Evolutionary conservation across 192 early-diverging fungal genomes (phyloP), one percentile per base, ranked within the genome.

Genomic region (Mortierella hygrophila): DNA sequence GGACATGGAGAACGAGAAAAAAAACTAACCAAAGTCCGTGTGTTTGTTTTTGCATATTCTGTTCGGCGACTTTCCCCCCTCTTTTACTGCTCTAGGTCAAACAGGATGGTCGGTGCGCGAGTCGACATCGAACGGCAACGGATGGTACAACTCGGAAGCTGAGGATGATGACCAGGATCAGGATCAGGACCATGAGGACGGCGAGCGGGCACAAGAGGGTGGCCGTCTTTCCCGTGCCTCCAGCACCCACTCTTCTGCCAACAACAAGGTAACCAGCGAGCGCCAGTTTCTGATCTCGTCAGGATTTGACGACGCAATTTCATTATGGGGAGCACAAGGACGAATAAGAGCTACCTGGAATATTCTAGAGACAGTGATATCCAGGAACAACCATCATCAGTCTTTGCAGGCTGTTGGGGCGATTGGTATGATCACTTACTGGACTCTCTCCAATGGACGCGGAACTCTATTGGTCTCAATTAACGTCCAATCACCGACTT

Each of bases 111-210:
- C 84, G 79, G 84, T 81, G 74, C 84, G 84, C 20, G 70, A 86
- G 63, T 86, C 84, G 37, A 86, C 84, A 0, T 81, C 78, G 29
- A 86, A 86, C 46, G 84, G 84, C 38, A 86, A 86, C 57, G 84
- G 79, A 32, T 86, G 84, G 84, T 86, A 86, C 65, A 86, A 86
- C 38, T 86, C 84, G 18, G 84, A 86, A 37, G 79, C 79, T 9
- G 84, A 86, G 65, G 84, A 86, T 21, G 84, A 86, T 54, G 84
- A 86, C 6, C 79, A 81, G 40, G 74, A 85, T 29, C 52, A 80
- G 37, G 78, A 86, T 16, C 70, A 86, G 52, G 79, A 86, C 16
- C 78, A 85, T 65, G 83, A 79, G 6, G 70, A 82, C 6, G 81
- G 72, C 23, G 78, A 54, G 10, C 40, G n/a, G 2, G 6, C 70